Conservation (phyloP, 306 rosid species). For the Cucumis sativus region DNA sequence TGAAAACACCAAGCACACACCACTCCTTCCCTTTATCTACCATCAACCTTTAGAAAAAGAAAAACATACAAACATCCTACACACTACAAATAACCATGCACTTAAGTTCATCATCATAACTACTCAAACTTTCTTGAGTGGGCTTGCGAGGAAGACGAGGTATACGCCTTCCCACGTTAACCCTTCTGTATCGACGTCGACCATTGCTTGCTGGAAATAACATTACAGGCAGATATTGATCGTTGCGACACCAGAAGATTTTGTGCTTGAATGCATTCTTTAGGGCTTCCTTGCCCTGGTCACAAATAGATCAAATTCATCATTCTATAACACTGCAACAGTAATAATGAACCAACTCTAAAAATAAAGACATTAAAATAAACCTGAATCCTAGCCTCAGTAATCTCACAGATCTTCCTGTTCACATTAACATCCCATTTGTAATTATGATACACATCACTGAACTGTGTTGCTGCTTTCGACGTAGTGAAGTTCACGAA, state of each 20-base stretch:
- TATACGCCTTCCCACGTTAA: slow-evolving; percentile 9
- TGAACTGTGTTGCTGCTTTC: slow-evolving; percentile 26
- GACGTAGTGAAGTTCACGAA: slow-evolving; percentile 45
- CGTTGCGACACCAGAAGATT: slow-evolving; percentile 25
- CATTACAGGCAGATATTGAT: slow-evolving; percentile 25
- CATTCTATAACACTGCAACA: too few species aligned
- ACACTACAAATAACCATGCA: not conserved
- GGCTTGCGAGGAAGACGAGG: slow-evolving; percentile 7
- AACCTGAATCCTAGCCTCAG: slow-evolving; percentile 37
- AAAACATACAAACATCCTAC: not conserved
- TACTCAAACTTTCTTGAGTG: not conserved
- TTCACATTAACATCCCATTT: slow-evolving; percentile 22
- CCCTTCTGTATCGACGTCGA: not conserved
- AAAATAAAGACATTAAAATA: not conserved
- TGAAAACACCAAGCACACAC: slow-evolving; percentile 17
- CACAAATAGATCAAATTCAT: too few species aligned
- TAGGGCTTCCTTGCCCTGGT: slow-evolving; percentile 30
- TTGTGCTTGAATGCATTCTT: slow-evolving; percentile 16
- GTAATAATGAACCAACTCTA: too few species aligned
- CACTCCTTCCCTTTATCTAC: not conserved
- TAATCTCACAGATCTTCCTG: slow-evolving; percentile 33
- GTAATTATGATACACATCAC: slow-evolving; percentile 2
- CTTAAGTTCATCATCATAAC: not conserved
- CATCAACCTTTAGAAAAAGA: not conserved
- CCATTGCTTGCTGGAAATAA: slow-evolving; percentile 32